Evolutionary conservation across 306 rosid genomes (phyloP), one percentile per base, ranked within the genome.

Genomic region (Prunus mira): DNA sequence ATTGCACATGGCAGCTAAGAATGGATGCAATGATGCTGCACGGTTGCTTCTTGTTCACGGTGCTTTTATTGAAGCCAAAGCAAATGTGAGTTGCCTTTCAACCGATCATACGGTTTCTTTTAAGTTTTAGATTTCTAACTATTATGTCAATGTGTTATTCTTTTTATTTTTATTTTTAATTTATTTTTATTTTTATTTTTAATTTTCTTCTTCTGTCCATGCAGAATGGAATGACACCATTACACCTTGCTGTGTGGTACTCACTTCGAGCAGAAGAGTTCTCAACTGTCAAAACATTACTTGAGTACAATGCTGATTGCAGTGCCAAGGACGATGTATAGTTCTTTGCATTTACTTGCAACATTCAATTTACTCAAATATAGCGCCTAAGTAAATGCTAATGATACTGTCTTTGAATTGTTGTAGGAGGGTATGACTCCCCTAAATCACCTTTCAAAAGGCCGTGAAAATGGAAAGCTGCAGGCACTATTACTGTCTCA

Each of bases 201-300:
- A 77, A 45, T 67, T 62, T 71, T 84, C 49, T 77, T 38, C 58
- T 62, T 57, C 78, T 83, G 27, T 83, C 45, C 77, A 54, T 85
- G 87, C 89, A 96, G 99, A 96, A 96, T 81, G 98, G 99, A 25
- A 93, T 93, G 99, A 91, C 99, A 38, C 99, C 98, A 28, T 82
- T 96, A 82, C 99, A 96, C 85, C 93, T 96, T 79, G 97, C 99
- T 70, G 99, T 96, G 66, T 96, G 98, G 99, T 66, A 86, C 75
- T 96, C 99, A 10, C 92, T 91, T 47, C 88, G 77, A 56, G 89
- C 89, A 2, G 98, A 89, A 80, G 98, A 96, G 34, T 88, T 79
- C 79, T 84, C 85, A 51, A 86, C 97, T 47, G 94, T 91, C 74
- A 82, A 88, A 82, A 83, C 89, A 57, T 85, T 93, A 79, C 93